Base-by-base conservation (phyloP, 1,284 basidiomycete genomes). In the Pisolithus thermaeus region DNA sequence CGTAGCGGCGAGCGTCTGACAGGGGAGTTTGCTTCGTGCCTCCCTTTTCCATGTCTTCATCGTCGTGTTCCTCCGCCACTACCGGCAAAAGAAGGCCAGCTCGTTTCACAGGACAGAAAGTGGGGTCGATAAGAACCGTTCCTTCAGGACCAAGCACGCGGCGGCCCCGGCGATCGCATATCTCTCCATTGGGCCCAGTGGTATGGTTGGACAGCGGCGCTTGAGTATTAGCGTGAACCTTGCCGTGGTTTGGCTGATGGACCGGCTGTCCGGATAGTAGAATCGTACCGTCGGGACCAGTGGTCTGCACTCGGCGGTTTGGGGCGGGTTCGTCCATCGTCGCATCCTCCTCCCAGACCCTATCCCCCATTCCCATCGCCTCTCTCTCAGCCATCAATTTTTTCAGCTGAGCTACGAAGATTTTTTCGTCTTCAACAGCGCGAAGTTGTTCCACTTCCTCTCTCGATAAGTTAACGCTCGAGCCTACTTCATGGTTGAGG, bases 361-460 rank as follows among this genome's bases (percentile, higher is more conserved):
- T 48, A 9, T 51, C 56, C 48, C 52, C 54, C 22, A 50, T 16
- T 47, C 49, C 4, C 52, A 3, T 1, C 25, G 49, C 7, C 23
- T 28, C 42, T 50, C 22, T 58, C n/a, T 59, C 30, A 1, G 50
- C 66, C 22, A 66, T 39, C 3, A 69, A 32, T 20, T 48, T 64
- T 12, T 47, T 35, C 7, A 59, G 28, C 39, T 66, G 67, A 3
- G 48, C 46, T 1, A 25, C 43, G 23, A 56, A 20, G n/a, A 68
- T 66, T 9, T 20, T 36, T 0, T 53, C 48, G 27, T 58, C 65
- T 1, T 46, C 54, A 18, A 49, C 49, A 2, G 45, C 39, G 36
- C 68, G 55, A n/a, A 56, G 18, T 7, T 12, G 39, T 9, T 63
- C 59, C 0, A 66, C 61, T 25, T 66, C 59, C 3, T 59, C 49